Base-by-base conservation (phyloP, 768 basidiomycete genomes). In the Tricholoma bakamatsutake region DNA sequence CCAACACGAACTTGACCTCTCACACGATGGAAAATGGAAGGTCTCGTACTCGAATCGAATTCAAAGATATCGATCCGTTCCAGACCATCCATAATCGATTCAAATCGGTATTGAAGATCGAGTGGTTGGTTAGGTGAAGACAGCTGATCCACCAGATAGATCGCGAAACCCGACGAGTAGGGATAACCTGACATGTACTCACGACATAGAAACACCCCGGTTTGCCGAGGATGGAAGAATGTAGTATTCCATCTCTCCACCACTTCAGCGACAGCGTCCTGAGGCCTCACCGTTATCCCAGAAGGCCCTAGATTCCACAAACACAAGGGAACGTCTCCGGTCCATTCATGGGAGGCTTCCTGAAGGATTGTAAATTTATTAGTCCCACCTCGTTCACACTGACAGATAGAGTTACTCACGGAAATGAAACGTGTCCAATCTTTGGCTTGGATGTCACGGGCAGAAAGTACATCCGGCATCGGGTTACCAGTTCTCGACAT, bases 101-200 rank as follows among this genome's bases (percentile, higher is more conserved):
- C 59, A 57, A 68, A 66, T 17, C 63, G 61, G 31, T 64, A 59
- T n/a, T 53, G 62, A 3, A 65, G 45, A 10, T 35, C 30, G 31
- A 47, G 43, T 11, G 57, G 37, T 17, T 50, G 46, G 31, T 55
- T 53, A 15, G 49, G 56, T 28, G 50, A 13, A 24, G 52, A 40
- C 5, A 53, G 43, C n/a, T 50, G 54, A 46, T 69, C 68, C 6
- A 67, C 52, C 10, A 69, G 21, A 48, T 69, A 69, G 24, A 69
- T 58, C 7, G 66, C 58, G 43, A 63, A 66, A 6, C 59, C 54
- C 8, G 66, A 61, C 13, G 68, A 67, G 13, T 62, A 30, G 5
- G 61, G 62, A 54, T 55, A 61, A 5, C 56, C 58, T 15, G 60
- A 49, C 9, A 59, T 49, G 43, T 66, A 67, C 28, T 64, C 61